Evolutionary conservation across 306 rosid genomes (phyloP), one percentile per base, ranked within the genome.

Genomic region (Casuarina glauca): DNA sequence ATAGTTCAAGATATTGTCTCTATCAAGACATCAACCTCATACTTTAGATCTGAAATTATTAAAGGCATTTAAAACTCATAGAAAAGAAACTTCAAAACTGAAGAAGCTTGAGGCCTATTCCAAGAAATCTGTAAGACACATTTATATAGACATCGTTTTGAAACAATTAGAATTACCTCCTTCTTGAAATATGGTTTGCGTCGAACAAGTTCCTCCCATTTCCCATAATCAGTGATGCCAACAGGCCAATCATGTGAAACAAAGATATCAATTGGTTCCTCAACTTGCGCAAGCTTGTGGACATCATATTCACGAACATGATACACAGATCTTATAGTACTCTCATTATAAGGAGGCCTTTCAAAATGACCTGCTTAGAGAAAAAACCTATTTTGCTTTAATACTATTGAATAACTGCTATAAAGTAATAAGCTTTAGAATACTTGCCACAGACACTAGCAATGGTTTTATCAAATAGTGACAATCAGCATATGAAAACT

Each of bases 191-290:
- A 80, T 38, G 76, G 88, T 81, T 92, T 95, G 38, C 41, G 71
- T 63, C 66, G 86, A 72, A 91, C 81, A 81, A 92, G 97, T 57
- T 86, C 84, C 87, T 82, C 44, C 87, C 89, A 91, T 76, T 95
- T 79, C 86, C 98, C 98, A 80, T 81, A 90, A 74, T 92, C 97
- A 70, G 97, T 92, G 86, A 95, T 89, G 42, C 96, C 89, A 76
- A 87, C 51, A 0, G 97, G 98, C 98, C 98, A 95, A 85, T 95
- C 98, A 82, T 95, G 97, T 5, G 98, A 95, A 57, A 95, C 92
- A 87, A 92, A 95, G 63, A 95, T 86, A 82, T 92, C 92, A 48
- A 95, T 63, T 0, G 93, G 97, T 54, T 92, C 96, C 89, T 92
- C 88, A 71, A 95, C 84, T 92, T 90, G 97, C 82, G 76, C 82